A percentile compares a stretch with the other conserved stretches of the same genome.
Evolutionary conservation across 2,329 filamentous ascomycete genomes (phyloP).

Genomic region (Ophiocordyceps camponoti-floridani): DNA sequence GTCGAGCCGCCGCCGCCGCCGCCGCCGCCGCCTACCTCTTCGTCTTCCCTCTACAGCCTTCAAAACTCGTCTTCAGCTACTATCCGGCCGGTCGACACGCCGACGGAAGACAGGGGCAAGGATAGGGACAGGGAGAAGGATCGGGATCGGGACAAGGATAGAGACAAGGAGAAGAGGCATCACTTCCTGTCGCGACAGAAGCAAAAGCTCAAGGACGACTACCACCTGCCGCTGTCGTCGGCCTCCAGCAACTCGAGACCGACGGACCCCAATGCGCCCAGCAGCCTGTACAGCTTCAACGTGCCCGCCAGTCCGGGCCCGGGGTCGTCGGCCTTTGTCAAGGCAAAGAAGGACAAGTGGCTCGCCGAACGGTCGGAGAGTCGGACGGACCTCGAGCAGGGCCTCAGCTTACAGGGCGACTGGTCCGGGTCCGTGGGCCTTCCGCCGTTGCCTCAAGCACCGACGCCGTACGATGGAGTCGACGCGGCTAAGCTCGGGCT

Average conservation of each 20-base stretch:
- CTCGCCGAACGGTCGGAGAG: constrained; percentile 46
- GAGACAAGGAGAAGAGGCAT: constrained; percentile 53
- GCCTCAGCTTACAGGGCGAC: constrained; percentile 20
- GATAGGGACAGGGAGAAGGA: background rate
- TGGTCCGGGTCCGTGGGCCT: constrained; percentile 35
- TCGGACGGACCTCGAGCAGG: constrained; percentile 33
- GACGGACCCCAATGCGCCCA: constrained; percentile 56
- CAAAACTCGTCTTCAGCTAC: constrained; percentile 65
- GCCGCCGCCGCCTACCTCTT: constrained; percentile 16
- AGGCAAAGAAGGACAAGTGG: constrained; percentile 76
- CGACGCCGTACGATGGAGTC: constrained; percentile 31
- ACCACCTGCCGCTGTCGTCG: constrained; percentile 54
- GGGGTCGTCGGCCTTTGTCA: constrained; percentile 49
- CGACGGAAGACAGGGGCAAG: constrained; percentile 28
- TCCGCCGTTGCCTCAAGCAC: constrained; percentile 17
- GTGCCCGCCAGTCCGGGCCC: constrained; percentile 54
- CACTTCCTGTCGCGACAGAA: constrained; percentile 67
- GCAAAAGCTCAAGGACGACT: constrained; percentile 61
- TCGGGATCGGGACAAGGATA: background rate
- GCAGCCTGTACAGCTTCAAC: constrained; percentile 64
- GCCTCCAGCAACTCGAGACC: constrained; percentile 61
- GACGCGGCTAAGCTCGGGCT: constrained; percentile 38
- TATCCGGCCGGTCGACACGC: constrained; percentile 44
- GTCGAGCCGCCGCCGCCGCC: constrained; percentile 22
- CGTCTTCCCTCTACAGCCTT: constrained; percentile 50